Conservation (phyloP, 176 grass and related monocot species). For the Carex pumila region DNA sequence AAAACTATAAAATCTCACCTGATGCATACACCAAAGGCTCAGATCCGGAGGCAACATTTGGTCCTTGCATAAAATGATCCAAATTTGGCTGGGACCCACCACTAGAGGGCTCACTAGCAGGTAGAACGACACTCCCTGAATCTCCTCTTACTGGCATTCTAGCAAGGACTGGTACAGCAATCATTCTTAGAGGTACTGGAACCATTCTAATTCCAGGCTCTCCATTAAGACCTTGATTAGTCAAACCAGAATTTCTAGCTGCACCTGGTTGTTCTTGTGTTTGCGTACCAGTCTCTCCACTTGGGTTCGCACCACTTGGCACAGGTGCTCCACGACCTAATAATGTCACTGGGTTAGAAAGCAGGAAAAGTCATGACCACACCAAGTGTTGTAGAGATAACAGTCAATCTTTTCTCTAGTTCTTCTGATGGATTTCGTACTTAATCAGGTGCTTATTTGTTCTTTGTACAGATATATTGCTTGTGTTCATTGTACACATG, state of each 20-base stretch:
- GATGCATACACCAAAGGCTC: conserved; percentile 30
- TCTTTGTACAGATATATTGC: not conserved
- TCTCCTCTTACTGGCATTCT: conserved; percentile 54
- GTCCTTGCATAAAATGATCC: conserved; percentile 43
- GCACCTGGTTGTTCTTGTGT: conserved; percentile 38
- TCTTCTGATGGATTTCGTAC: conserved; percentile 10
- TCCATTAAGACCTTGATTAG: conserved; percentile 47
- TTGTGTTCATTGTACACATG: not conserved
- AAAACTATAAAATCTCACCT: conserved; percentile 12
- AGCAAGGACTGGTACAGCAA: conserved; percentile 62
- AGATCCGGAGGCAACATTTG: conserved; percentile 21
- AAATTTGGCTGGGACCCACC: conserved; percentile 30
- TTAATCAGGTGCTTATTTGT: conserved; percentile 1
- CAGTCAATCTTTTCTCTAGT: not conserved
- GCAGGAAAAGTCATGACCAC: not conserved
- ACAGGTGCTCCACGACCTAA: conserved; percentile 56
- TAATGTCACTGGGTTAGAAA: conserved; percentile 15
- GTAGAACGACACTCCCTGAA: conserved; percentile 39
- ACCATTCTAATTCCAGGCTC: conserved; percentile 72
- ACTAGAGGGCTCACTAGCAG: conserved; percentile 29
- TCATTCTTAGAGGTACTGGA: conserved; percentile 59
- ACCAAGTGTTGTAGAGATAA: not conserved
- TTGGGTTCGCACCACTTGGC: conserved; percentile 38
- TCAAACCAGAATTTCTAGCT: conserved; percentile 34
- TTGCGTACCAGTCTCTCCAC: conserved; percentile 45